phyloP scores from a whole-genome alignment of 2,329 filamentous ascomycete species.

The Aspergillus pseudoglaucus region DNA sequence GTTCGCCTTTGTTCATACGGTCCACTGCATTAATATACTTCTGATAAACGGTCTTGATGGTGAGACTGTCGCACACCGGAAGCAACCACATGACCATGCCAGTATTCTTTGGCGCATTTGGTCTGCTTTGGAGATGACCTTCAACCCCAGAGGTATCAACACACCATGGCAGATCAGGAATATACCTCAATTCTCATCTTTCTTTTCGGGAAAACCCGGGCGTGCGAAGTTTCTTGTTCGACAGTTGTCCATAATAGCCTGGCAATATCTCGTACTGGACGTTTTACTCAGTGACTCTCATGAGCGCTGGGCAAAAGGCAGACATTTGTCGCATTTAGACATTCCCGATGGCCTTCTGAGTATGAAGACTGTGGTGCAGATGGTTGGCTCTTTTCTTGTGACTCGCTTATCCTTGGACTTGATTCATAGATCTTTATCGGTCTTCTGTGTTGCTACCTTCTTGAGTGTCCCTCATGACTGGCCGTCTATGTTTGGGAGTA shows the following conservation, averaged over 20 bases:
- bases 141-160: slow-evolving; percentile 12
- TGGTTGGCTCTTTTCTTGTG: slow-evolving; percentile 11
- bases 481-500: slow-evolving; percentile 18
- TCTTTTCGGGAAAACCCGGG: slow-evolving; percentile 5
- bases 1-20: neutral
- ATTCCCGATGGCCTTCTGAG: slow-evolving; percentile 5
- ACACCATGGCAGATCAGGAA: slow-evolving; percentile 18
- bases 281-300: neutral
- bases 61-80: neutral
- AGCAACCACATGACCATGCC: neutral
- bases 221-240: slow-evolving; percentile 11
- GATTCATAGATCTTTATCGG: slow-evolving; percentile 13
- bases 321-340: neutral
- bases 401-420: slow-evolving; percentile 13
- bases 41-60: neutral
- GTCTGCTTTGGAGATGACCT: slow-evolving; percentile 3
- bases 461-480: slow-evolving; percentile 12
- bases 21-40: neutral
- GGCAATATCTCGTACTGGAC: slow-evolving; percentile 17
- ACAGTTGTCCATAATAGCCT: slow-evolving; percentile 13
- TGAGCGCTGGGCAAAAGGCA: neutral
- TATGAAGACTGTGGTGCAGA: slow-evolving; percentile 7
- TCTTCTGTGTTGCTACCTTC: slow-evolving; percentile 13
- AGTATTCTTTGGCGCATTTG: slow-evolving; percentile 4
- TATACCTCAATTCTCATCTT: slow-evolving; percentile 4